These are phyloP conservation scores for Pezicula carpinea DNA, from an alignment of 2,329 filamentous ascomycete species.

Conservation along the genomic window DNA sequence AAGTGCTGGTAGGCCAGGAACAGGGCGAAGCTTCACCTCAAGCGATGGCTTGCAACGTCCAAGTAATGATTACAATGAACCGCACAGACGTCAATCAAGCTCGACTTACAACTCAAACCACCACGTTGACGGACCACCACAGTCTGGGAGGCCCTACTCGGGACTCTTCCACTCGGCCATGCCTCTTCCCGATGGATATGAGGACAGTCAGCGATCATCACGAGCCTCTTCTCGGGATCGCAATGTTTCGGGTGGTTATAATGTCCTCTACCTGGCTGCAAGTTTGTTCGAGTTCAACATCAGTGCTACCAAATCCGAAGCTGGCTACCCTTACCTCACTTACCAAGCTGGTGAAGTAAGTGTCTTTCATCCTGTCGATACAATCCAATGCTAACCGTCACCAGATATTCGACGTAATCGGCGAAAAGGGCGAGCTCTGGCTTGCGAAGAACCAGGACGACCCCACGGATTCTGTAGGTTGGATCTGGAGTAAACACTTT, in stretches of 20 bases:
- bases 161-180: conserved; percentile 84
- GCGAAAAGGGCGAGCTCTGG: conserved; percentile 96
- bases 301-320: conserved; percentile 83
- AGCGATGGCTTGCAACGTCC: conserved; percentile 40
- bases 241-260: conserved; percentile 50
- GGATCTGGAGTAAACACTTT: conserved; percentile 99
- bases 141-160: conserved; percentile 50
- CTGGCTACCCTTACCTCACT: conserved; percentile 90
- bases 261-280: conserved; percentile 84
- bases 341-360: conserved; percentile 87
- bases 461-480: conserved; percentile 70
- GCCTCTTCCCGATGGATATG: conserved; percentile 66
- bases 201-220: conserved; percentile 48
- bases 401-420: conserved; percentile 84
- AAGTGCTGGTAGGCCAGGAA: conserved; percentile 44
- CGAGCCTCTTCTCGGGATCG: conserved; percentile 57
- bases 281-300: conserved; percentile 98
- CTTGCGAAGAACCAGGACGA: conserved; percentile 97
- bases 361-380: conserved; percentile 9
- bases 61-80: conserved; percentile 43
- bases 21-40: conserved; percentile 56
- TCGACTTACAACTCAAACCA: conserved; percentile 49
- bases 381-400: conserved; percentile 7
- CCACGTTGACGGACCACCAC: conserved; percentile 27
- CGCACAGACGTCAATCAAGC: conserved; percentile 47